Base-by-base conservation (phyloP, 2,329 filamentous ascomycete species). In the Leptographium lundbergii region DNA sequence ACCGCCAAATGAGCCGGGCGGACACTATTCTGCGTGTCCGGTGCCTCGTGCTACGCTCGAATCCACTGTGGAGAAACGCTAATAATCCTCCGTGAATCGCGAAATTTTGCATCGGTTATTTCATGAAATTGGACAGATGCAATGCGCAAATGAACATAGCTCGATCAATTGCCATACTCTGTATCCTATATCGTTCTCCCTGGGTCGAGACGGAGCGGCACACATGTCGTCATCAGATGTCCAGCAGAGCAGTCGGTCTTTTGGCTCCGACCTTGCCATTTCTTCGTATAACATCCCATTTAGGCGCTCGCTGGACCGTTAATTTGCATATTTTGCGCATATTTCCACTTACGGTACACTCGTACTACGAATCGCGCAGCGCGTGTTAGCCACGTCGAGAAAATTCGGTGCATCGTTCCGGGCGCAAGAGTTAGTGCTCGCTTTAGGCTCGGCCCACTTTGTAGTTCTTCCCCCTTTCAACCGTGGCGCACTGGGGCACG, bases 21-120 rank as follows among this genome's bases (percentile, higher is more conserved):
- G 42, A n/a, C 42, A 45, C 42, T 45, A n/a, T 45, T 45, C 1
- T 29, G 39, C 3, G 13, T 11, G 34, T 36, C 34, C 34, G 42
- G 11, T 17, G 48, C 24, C 48, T 29, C 14, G 36, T 39, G 36
- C 36, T 13, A 42, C 39, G 39, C 39, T 19, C 17, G 19, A 45
- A 45, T 45, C 42, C 42, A 45, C 25, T 47, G 54, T 48, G 54
- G 54, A 56, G 54, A 56, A 56, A 27, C 54, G 54, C 54, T 56
- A 56, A 55, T 42, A 54, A 48, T 56, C 45, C 54, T 56, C 54
- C 54, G 39, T 54, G 54, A 56, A 56, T 56, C 54, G 54, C 39
- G 54, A 56, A 47, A 32, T 47, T 22, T 22, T 56, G 54, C 36
- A 47, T 42, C 32, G 29, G 52, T 42, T 19, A 42, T 5, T 5